phyloP scores from a whole-genome alignment of 108 stramenopile species.

The Nitzschia palea region DNA sequence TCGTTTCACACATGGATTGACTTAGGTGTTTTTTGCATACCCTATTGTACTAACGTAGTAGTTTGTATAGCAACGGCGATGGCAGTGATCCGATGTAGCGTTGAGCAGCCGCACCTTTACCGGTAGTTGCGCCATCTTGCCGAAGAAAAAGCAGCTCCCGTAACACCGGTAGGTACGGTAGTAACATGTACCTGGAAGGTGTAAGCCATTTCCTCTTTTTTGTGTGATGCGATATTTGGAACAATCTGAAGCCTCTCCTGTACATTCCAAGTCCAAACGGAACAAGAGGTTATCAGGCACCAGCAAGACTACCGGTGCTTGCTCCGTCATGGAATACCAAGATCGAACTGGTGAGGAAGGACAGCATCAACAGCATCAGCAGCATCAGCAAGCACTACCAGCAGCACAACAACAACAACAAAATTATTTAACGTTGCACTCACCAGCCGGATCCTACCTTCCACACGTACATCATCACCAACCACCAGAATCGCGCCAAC shows the following conservation, averaged over 20 bases:
- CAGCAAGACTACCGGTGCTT: neutral
- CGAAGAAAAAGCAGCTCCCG: too few relatives aligned
- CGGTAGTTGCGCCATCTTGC: too few relatives aligned
- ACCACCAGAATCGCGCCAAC: constrained; percentile 1
- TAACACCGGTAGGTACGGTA: too few relatives aligned
- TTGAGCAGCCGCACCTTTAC: too few relatives aligned
- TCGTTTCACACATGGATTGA: too few relatives aligned
- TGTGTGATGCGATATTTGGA: constrained; percentile 23
- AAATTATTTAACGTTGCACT: too few relatives aligned
- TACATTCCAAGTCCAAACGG: constrained; percentile 11
- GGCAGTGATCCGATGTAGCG: too few relatives aligned
- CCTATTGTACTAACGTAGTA: too few relatives aligned
- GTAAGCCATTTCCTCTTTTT: too few relatives aligned
- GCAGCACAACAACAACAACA: constrained; percentile 18
- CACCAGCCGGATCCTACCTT: neutral
- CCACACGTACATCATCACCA: constrained; percentile 1
- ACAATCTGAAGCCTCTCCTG: constrained; percentile 1
- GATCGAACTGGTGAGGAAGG: constrained; percentile 26
- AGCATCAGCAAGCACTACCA: constrained; percentile 32
- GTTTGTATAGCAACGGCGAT: too few relatives aligned
- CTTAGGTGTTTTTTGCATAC: too few relatives aligned
- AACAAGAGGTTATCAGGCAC: neutral
- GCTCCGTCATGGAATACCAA: constrained; percentile 34
- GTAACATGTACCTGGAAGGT: too few relatives aligned
- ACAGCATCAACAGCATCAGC: constrained; percentile 41